Conservation (phyloP, 2,329 filamentous ascomycete genomes). For the Diplodia scrobiculata region DNA sequence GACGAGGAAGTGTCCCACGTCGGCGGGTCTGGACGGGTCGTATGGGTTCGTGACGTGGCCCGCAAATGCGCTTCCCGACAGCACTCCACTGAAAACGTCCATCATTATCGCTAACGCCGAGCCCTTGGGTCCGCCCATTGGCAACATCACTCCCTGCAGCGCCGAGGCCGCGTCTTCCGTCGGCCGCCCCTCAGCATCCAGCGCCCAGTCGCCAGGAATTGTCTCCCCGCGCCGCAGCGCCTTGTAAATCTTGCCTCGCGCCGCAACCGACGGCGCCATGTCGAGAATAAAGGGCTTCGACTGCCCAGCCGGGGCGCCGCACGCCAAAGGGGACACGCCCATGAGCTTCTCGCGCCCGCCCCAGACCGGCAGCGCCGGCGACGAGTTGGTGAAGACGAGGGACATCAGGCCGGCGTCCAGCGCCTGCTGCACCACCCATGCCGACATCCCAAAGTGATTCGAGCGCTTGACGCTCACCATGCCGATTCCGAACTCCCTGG, state of each 20-base stretch:
- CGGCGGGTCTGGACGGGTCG: conserved; percentile 66
- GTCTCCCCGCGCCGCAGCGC: conserved; percentile 66
- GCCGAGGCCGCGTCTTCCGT: conserved; percentile 73
- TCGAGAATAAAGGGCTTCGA: conserved; percentile 70
- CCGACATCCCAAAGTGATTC: conserved; percentile 83
- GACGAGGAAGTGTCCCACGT: conserved; percentile 74
- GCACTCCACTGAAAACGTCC: conserved; percentile 80
- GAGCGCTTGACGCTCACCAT: conserved; percentile 75
- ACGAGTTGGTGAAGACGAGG: conserved; percentile 63
- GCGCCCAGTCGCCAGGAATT: conserved; percentile 73
- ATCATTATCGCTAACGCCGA: conserved; percentile 79
- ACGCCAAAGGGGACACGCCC: conserved; percentile 73
- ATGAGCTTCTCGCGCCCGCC: conserved; percentile 69
- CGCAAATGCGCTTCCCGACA: conserved; percentile 77
- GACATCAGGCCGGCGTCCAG: conserved; percentile 68
- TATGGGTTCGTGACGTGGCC: conserved; percentile 77
- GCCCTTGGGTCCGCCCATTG: conserved; percentile 83
- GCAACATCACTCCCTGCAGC: conserved; percentile 76
- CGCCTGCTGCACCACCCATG: conserved; percentile 77
- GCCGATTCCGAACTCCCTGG: conserved; percentile 67
- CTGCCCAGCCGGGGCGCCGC: conserved; percentile 68
- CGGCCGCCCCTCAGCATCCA: conserved; percentile 68
- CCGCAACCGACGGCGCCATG: conserved; percentile 71
- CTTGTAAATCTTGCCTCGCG: conserved; percentile 73
- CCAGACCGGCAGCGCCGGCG: conserved; percentile 70